These are phyloP conservation scores for Alternaria brassicae DNA, from an alignment of 2,329 filamentous ascomycete species.

Conservation along the genomic window DNA sequence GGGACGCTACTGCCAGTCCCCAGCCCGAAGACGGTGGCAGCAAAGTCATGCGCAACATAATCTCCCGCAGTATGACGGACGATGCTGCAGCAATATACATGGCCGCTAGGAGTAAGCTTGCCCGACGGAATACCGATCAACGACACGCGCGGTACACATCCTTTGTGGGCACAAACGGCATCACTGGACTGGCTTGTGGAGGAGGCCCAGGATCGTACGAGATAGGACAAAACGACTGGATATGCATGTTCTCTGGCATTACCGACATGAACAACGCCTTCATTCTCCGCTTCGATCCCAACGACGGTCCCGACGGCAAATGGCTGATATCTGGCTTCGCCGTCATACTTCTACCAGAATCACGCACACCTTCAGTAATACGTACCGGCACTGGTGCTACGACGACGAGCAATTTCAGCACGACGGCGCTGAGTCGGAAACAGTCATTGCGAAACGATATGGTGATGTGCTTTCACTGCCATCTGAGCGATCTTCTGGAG, in stretches of 20 bases:
- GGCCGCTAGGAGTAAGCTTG: background rate
- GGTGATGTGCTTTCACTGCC: constrained; percentile 23
- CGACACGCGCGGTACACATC: constrained; percentile 12
- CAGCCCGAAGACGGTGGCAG: background rate
- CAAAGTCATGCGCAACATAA: constrained; percentile 8
- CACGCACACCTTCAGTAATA: constrained; percentile 1
- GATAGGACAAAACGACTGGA: constrained; percentile 9
- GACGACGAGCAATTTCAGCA: background rate
- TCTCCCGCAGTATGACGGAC: constrained; percentile 7
- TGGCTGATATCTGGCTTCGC: constrained; percentile 21
- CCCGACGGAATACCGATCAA: constrained; percentile 8
- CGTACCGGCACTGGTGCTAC: background rate
- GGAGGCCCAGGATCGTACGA: constrained; percentile 9
- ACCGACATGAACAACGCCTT: constrained; percentile 17
- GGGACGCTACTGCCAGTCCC: background rate
- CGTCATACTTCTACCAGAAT: constrained; percentile 11
- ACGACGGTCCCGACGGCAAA: background rate
- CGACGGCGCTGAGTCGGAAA: background rate
- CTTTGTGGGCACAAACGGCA: constrained; percentile 19
- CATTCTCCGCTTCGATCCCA: constrained; percentile 4
- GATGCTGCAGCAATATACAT: constrained; percentile 3
- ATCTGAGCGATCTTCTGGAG: constrained; percentile 22
- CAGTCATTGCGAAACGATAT: background rate
- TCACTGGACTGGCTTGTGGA: constrained; percentile 16
- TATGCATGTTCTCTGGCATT: constrained; percentile 18